These are phyloP conservation scores for Saturnispora halmiae DNA, from an alignment of 805 yeast genomes.

Conservation along the genomic window DNA sequence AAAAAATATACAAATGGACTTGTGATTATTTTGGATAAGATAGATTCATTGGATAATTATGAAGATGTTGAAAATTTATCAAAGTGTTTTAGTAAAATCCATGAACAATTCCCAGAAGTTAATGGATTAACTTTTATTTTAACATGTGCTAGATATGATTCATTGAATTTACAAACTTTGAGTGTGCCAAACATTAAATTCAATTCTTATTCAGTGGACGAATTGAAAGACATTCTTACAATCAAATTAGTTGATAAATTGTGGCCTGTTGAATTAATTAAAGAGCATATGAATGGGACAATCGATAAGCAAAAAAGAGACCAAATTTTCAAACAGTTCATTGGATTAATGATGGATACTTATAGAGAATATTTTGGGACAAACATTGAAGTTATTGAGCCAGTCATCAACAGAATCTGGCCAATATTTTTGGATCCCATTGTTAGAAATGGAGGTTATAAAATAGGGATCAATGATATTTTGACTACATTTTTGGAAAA, in stretches of 20 bases:
- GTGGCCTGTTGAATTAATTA: constrained; percentile 12
- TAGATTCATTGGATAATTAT: constrained; percentile 33
- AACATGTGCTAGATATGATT: constrained; percentile 34
- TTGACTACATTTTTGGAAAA: constrained; percentile 22
- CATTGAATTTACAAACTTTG: constrained; percentile 30
- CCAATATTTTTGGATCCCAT: constrained; percentile 25
- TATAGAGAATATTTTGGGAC: constrained; percentile 38
- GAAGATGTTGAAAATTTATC: constrained; percentile 31
- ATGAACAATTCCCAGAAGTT: constrained; percentile 31
- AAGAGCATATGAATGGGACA: neutral
- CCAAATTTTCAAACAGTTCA: constrained; percentile 25
- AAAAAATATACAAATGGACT: constrained; percentile 24
- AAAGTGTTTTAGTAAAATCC: constrained; percentile 33
- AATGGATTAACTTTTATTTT: constrained; percentile 31
- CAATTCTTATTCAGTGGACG: constrained; percentile 29
- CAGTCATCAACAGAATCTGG: constrained; percentile 25
- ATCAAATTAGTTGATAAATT: constrained; percentile 11
- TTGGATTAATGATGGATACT: constrained; percentile 37
- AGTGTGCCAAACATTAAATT: constrained; percentile 36
- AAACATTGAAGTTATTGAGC: constrained; percentile 30
- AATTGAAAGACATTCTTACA: constrained; percentile 31
- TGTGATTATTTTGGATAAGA: constrained; percentile 38
- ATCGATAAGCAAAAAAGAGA: constrained; percentile 14
- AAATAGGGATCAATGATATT: constrained; percentile 22
- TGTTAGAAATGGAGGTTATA: constrained; percentile 14